Percentiles rank a stretch among this genome's conserved stretches.
These are phyloP conservation scores for Leptographium lundbergii DNA, from an alignment of 2,329 filamentous ascomycete genomes.

Conservation along the genomic window DNA sequence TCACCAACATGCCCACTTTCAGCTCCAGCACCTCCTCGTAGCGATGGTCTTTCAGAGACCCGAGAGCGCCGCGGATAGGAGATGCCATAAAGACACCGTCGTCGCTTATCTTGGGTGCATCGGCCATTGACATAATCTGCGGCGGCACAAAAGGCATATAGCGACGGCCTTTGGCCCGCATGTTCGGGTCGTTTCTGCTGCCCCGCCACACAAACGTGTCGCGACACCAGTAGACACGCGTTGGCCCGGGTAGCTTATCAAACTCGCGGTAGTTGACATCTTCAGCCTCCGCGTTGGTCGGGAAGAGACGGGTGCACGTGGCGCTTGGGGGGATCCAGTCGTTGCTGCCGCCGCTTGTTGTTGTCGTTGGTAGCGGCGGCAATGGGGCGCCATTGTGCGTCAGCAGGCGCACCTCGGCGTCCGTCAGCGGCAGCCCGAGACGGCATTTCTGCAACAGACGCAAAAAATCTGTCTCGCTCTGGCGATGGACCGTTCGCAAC, in stretches of 20 bases:
- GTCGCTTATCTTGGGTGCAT: neutral
- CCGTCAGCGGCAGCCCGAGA: constrained; percentile 26
- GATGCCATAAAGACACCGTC: neutral
- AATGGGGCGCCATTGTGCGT: constrained; percentile 25
- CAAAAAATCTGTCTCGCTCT: constrained; percentile 40
- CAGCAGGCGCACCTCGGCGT: constrained; percentile 27
- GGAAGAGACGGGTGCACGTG: constrained; percentile 31
- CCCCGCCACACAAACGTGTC: constrained; percentile 29
- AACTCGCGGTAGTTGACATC: constrained; percentile 23
- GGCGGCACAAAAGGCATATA: neutral
- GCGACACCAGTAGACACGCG: constrained; percentile 17
- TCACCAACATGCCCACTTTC: constrained; percentile 36
- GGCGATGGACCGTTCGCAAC: constrained; percentile 42
- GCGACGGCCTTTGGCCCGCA: neutral
- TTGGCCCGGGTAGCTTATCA: constrained; percentile 14
- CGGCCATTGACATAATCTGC: neutral
- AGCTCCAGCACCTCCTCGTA: constrained; percentile 30
- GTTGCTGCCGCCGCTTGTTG: neutral
- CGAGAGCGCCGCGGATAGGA: constrained; percentile 17
- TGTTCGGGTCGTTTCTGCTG: constrained; percentile 1
- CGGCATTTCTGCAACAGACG: constrained; percentile 42
- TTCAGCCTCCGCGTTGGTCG: constrained; percentile 25
- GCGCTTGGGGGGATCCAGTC: constrained; percentile 13
- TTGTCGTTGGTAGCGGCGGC: neutral
- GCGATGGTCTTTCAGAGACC: constrained; percentile 29